Conservation (phyloP, 2,329 filamentous ascomycete species). For the Penicillium sp. region DNA sequence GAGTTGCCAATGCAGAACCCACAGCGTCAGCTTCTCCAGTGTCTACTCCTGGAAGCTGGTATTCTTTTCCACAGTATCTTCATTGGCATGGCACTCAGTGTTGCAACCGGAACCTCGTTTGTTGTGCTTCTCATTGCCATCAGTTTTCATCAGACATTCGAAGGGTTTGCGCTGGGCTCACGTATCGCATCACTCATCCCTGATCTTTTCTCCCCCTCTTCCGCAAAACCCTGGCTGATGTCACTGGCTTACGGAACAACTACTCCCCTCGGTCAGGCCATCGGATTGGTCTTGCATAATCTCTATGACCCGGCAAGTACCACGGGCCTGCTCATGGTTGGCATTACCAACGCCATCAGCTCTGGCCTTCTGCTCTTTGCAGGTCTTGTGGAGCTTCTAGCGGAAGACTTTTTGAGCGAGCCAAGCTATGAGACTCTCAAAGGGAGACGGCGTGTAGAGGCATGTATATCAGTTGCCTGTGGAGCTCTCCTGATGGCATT, state of each 20-base stretch:
- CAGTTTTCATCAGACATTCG: slow-evolving; percentile 83
- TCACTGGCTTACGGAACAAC: slow-evolving; percentile 65
- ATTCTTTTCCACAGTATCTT: slow-evolving; percentile 85
- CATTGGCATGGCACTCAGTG: slow-evolving; percentile 83
- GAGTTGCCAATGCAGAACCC: slow-evolving; percentile 53
- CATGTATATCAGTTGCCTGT: slow-evolving; percentile 61
- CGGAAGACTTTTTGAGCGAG: slow-evolving; percentile 77
- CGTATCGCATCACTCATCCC: slow-evolving; percentile 77
- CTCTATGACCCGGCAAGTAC: slow-evolving; percentile 78
- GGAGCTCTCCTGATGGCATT: slow-evolving; percentile 66
- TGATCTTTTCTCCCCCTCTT: slow-evolving; percentile 65
- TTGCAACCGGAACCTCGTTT: slow-evolving; percentile 77
- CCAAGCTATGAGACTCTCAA: slow-evolving; percentile 61
- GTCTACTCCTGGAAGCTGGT: slow-evolving; percentile 76
- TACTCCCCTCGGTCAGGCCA: slow-evolving; percentile 80
- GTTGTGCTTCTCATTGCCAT: slow-evolving; percentile 79
- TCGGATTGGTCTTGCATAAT: slow-evolving; percentile 74
- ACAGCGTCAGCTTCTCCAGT: slow-evolving; percentile 71
- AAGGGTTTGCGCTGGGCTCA: slow-evolving; percentile 81
- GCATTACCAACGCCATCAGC: slow-evolving; percentile 84
- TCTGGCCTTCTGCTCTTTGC: slow-evolving; percentile 79
- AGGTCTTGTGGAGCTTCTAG: slow-evolving; percentile 78
- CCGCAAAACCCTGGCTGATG: slow-evolving; percentile 73
- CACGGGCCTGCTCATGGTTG: slow-evolving; percentile 76
- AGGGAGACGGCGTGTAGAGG: slow-evolving; percentile 60